A percentile compares a stretch with the other conserved stretches of the same genome.
phyloP scores from a whole-genome alignment of 352 stramenopile genomes.

The Globisporangium middletonii region DNA sequence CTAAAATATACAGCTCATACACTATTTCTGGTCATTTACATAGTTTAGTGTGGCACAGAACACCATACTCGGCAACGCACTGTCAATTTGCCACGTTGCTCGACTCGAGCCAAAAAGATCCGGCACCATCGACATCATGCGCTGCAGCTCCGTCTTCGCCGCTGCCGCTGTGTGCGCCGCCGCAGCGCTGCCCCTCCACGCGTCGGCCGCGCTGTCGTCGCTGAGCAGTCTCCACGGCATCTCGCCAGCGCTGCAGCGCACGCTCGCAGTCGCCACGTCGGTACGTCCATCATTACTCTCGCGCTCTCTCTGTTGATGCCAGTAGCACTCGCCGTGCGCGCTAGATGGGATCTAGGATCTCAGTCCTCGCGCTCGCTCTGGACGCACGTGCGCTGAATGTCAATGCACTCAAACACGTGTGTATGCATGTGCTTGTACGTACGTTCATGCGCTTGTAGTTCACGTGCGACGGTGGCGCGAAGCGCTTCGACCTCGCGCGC shows the following conservation, averaged over 20 bases:
- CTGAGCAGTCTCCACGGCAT: slow-evolving; percentile 28
- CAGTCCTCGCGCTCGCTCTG: not conserved
- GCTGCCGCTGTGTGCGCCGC: not conserved
- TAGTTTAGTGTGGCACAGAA: not conserved
- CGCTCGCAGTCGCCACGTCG: slow-evolving; percentile 24
- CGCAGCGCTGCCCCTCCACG: slow-evolving; percentile 15
- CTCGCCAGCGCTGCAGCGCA: slow-evolving; percentile 31
- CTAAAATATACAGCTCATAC: not conserved
- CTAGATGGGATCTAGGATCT: not conserved
- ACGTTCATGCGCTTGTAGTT: slow-evolving; percentile 31
- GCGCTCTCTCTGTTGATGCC: not conserved
- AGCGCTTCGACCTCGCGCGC: slow-evolving; percentile 37
- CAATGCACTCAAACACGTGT: not conserved
- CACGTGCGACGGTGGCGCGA: slow-evolving; percentile 54
- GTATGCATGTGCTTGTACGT: not conserved
- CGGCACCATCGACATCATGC: no score
- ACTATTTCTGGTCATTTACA: not conserved
- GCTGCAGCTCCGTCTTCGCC: not conserved
- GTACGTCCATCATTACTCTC: slow-evolving; percentile 20
- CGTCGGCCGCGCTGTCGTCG: slow-evolving; percentile 8
- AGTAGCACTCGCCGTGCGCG: not conserved
- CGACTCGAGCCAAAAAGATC: no score
- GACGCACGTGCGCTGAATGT: slow-evolving; percentile 3
- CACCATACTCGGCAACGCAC: not conserved
- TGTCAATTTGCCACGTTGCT: no score